Evolutionary conservation across 2,329 filamentous ascomycete species (phyloP).

Genomic region (Pleurostoma richardsiae): DNA sequence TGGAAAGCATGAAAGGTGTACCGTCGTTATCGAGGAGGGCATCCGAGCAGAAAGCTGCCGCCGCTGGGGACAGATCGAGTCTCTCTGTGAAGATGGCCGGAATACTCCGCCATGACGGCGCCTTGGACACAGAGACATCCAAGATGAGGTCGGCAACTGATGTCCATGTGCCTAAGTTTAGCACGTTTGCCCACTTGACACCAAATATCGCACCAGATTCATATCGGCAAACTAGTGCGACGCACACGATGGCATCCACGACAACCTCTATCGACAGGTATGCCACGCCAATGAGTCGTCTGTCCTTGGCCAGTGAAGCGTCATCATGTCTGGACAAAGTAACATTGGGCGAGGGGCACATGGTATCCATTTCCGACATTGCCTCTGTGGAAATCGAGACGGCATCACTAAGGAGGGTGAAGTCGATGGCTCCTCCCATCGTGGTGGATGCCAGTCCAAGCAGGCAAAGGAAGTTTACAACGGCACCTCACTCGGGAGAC

Average conservation of each 20-base stretch:
- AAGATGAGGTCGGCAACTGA: background rate
- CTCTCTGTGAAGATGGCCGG: constrained; percentile 2
- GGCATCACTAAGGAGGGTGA: too few relatives aligned
- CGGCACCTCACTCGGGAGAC: too few relatives aligned
- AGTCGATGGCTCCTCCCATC: too few relatives aligned
- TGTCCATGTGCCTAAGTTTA: constrained; percentile 1
- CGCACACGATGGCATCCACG: constrained; percentile 1
- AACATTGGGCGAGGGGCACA: too few relatives aligned
- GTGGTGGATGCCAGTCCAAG: too few relatives aligned
- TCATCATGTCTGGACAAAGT: background rate
- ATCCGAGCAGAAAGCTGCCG: background rate
- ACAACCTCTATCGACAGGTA: constrained; percentile 6
- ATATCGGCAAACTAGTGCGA: background rate
- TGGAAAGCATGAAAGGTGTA: constrained; percentile 11
- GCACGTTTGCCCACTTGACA: background rate
- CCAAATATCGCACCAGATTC: constrained; percentile 2
- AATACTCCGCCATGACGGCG: constrained; percentile 2
- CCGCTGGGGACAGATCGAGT: background rate
- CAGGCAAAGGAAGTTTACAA: too few relatives aligned
- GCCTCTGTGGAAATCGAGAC: too few relatives aligned
- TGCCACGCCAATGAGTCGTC: constrained; percentile 5
- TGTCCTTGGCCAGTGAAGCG: background rate
- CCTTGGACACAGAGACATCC: background rate
- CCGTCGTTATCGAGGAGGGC: background rate
- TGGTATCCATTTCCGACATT: too few relatives aligned